Base-by-base conservation (phyloP, 2,329 filamentous ascomycete genomes). In the Madurella mycetomatis region DNA sequence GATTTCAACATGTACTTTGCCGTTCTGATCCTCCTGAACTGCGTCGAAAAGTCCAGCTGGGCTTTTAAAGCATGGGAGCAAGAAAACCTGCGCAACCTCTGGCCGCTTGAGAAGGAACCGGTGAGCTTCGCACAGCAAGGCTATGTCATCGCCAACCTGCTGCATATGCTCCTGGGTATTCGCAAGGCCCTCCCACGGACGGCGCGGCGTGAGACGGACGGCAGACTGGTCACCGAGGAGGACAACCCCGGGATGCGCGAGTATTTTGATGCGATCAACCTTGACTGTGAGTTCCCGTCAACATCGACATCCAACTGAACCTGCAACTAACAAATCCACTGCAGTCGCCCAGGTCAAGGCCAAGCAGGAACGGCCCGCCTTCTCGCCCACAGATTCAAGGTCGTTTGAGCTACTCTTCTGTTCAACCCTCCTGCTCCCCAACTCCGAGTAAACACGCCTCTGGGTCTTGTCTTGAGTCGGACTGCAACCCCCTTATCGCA, bases 61-160 rank as follows among this genome's bases (percentile, higher is more conserved):
- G 79, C 81, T 1, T 86, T 86, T 70, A 84, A 85, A 58, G 82
- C 81, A 1, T 87, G 83, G 82, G 82, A 85, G 61, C 80, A 85
- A 64, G 77, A 82, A 52, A 78, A 80, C 47, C 75, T 85, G 25
- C 76, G 79, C 2, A 75, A 76, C 0, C 76, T 77, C 42, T 86
- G 83, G 83, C 84, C 84, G 4, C 72, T 86, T 2, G 80, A 83
- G 63, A 75, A 76, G 55, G 77, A 79, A 8, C 83, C 83, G 0
- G 70, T 73, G 47, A 72, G 73, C 48, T 86, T 81, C 63, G 80
- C 80, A 0, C 75, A 78, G 52, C 82, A 86, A 60, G 83, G 83
- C 15, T 77, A 80, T 44, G 76, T 78, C 34, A 73, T 86, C 7
- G 81, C 81, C 5, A 75, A 81, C 43, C 68, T 85, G 40, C 66